Evolutionary conservation across 768 basidiomycete genomes (phyloP), one percentile per base, ranked within the genome.

Genomic region (Gloeostereum incarnatum): DNA sequence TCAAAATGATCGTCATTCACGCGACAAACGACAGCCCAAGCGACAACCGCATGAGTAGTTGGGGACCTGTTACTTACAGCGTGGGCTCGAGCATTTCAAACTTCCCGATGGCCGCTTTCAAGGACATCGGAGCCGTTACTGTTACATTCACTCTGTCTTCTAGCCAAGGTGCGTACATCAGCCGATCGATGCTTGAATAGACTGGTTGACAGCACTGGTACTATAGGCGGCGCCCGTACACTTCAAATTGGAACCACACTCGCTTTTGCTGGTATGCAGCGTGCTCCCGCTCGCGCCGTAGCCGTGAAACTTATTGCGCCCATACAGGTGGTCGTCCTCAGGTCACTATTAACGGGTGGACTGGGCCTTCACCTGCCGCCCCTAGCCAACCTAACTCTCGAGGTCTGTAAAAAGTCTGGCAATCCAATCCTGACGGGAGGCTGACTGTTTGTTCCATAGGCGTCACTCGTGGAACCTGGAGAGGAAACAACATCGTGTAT

Each of bases 71-170:
- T 17, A 61, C 61, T 6, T 63, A 51, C 46, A 59, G 43, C 14
- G 52, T 63, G 35, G 60, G 61, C 11, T 36, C 25, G 16, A 34
- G 47, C 5, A 41, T 53, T 40, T 45, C 36, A 35, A 37, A 38
- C 11, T 57, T 63, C 52, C 60, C 61, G 8, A 57, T 63, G 60
- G 59, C 57, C 13, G 42, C 57, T n/a, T 63, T 63, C 53, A 54
- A 63, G 53, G 49, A 49, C n/a, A 45, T 63, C 35, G 61, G 60
- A 4, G 25, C 60, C 9, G 45, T 58, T 6, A 61, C 56, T 5
- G 48, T 63, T 40, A 44, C 39, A 22, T 57, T 58, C 40, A 50
- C 40, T 4, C 42, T 61, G 23, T 40, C 48, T 8, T 58, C 60
- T 16, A 46, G 45, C 11, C 61, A 61, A 48, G 45, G 37, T 34